These are phyloP conservation scores for Candida maltosa DNA, from an alignment of 805 yeast genomes.

Conservation along the genomic window DNA sequence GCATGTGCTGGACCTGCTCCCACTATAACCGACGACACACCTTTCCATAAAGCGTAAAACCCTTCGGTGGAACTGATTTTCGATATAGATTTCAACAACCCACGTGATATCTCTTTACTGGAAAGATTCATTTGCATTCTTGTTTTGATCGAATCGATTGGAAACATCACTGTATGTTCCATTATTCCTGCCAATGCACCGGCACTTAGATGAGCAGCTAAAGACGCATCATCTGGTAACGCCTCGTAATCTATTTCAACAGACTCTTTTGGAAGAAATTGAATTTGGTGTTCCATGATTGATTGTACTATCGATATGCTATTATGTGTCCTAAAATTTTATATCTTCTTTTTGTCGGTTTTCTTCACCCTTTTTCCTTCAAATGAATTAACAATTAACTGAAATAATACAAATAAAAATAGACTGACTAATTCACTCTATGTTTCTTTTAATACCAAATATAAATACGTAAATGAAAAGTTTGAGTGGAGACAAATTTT, in stretches of 20 bases:
- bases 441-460: too few species aligned
- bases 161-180: slow-evolving; percentile 98
- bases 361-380: too few species aligned
- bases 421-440: too few species aligned
- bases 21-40: slow-evolving; percentile 83
- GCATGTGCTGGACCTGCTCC: slow-evolving; percentile 99
- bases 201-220: slow-evolving; percentile 78
- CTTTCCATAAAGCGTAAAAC: slow-evolving; percentile 85
- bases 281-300: slow-evolving; percentile 21
- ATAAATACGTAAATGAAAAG: too few species aligned
- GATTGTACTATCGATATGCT: too few species aligned
- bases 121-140: slow-evolving; percentile 70
- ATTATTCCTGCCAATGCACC: slow-evolving; percentile 99
- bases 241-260: slow-evolving; percentile 84
- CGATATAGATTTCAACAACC: slow-evolving; percentile 65
- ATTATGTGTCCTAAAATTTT: too few species aligned
- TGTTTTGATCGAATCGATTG: slow-evolving; percentile 93
- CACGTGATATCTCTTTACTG: slow-evolving; percentile 19
- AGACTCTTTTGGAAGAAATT: slow-evolving; percentile 26
- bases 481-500: too few species aligned
- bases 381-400: too few species aligned
- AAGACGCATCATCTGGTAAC: slow-evolving; percentile 80
- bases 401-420: too few species aligned
- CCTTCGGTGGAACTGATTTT: slow-evolving; percentile 87
- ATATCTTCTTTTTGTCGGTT: too few species aligned